These are phyloP conservation scores for Neofusicoccum cordaticola DNA, from an alignment of 2,329 filamentous ascomycete genomes.

Conservation along the genomic window DNA sequence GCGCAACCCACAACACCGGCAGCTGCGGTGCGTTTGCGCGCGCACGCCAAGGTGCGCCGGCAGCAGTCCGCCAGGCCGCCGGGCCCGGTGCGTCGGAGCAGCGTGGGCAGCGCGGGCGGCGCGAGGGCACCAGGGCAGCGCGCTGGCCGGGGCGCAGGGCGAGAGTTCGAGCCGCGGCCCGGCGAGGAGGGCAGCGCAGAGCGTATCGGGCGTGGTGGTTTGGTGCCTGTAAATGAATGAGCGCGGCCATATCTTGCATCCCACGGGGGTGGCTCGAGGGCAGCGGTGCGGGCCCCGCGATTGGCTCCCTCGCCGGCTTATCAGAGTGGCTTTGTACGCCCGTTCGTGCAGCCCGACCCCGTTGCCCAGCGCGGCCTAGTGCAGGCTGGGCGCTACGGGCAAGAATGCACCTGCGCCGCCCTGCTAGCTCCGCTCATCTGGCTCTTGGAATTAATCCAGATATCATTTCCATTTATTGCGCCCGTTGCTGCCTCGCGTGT, in stretches of 20 bases:
- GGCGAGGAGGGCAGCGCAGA: not conserved
- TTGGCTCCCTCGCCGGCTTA: constrained; percentile 5
- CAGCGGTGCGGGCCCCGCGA: not conserved
- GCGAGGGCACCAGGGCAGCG: not conserved
- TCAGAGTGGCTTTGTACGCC: constrained; percentile 10
- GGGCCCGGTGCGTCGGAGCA: not conserved
- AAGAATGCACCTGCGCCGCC: not conserved
- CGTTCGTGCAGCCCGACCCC: not conserved
- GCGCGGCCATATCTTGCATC: constrained; percentile 21
- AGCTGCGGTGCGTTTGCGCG: not conserved
- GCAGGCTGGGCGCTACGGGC: not conserved
- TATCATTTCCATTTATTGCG: constrained; percentile 4
- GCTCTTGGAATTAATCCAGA: not conserved
- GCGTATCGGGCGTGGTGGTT: constrained; percentile 4
- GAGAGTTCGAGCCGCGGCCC: not conserved
- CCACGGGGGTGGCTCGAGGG: constrained; percentile 29
- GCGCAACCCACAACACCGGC: not conserved
- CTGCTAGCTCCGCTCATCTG: too few species aligned
- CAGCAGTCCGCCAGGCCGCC: not conserved
- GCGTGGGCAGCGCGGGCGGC: not conserved
- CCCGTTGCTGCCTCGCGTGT: constrained; percentile 15
- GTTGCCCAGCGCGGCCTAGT: not conserved
- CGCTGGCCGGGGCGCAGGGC: not conserved
- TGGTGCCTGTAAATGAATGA: not conserved
- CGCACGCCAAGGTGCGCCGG: not conserved